Evolutionary conservation across 1,284 basidiomycete genomes (phyloP).

Genomic region (Ustilago nuda): DNA sequence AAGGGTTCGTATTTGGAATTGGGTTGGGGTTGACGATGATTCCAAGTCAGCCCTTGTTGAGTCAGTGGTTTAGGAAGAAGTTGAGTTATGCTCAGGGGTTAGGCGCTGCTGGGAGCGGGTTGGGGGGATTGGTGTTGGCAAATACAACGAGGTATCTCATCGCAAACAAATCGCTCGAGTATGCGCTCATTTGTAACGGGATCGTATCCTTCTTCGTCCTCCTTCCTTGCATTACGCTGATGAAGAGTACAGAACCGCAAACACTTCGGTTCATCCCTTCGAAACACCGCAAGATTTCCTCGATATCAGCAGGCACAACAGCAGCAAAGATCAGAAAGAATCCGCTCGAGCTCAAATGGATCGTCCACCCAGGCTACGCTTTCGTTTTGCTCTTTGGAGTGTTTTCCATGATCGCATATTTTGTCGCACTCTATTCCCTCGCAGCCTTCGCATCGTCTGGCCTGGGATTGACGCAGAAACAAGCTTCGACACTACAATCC

Average conservation of each 20-base stretch:
- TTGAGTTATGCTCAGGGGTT: constrained; percentile 37
- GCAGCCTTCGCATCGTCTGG: constrained; percentile 71
- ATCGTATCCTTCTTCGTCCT: constrained; percentile 68
- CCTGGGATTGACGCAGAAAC: constrained; percentile 69
- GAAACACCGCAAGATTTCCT: not conserved
- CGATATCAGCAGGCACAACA: constrained; percentile 31
- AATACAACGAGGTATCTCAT: constrained; percentile 48
- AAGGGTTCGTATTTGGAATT: constrained; percentile 55
- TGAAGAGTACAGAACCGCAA: constrained; percentile 60
- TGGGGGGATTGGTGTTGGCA: constrained; percentile 40
- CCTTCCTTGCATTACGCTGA: constrained; percentile 66
- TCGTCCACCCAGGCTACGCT: constrained; percentile 65
- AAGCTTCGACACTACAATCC: constrained; percentile 71
- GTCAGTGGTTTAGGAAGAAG: constrained; percentile 43
- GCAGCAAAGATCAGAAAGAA: constrained; percentile 51
- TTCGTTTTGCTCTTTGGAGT: constrained; percentile 61
- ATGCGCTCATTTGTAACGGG: constrained; percentile 61
- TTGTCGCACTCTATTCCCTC: constrained; percentile 71
- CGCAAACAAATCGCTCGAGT: constrained; percentile 45
- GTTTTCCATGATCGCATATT: constrained; percentile 70
- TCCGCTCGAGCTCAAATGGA: constrained; percentile 55
- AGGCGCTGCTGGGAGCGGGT: constrained; percentile 30
- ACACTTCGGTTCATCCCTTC: constrained; percentile 24
- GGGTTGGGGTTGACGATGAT: constrained; percentile 58
- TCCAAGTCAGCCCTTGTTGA: constrained; percentile 44